A percentile compares a stretch with the other conserved stretches of the same genome.
Evolutionary conservation across 768 basidiomycete species (phyloP).

Genomic region (Coprinellus micaceus): DNA sequence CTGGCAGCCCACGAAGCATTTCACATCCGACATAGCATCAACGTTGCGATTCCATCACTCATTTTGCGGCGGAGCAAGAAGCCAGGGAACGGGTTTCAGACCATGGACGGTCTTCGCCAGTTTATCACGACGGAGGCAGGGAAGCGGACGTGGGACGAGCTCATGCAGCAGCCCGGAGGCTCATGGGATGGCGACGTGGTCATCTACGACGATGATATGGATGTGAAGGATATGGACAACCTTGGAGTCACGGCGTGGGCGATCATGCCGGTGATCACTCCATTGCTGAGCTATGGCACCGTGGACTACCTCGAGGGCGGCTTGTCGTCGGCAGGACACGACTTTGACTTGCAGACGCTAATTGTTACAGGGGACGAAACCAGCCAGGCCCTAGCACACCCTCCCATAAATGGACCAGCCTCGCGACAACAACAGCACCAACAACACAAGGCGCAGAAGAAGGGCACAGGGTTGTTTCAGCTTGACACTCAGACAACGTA

Average conservation of each 20-base stretch:
- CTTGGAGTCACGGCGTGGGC: conserved; percentile 63
- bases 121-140: conserved; percentile 81
- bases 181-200: conserved; percentile 74
- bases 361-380: conserved; percentile 38
- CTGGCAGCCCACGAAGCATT: conserved; percentile 58
- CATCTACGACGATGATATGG: conserved; percentile 78
- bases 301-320: conserved; percentile 75
- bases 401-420: not conserved
- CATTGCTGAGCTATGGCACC: conserved; percentile 51
- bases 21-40: conserved; percentile 69
- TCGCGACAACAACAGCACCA: conserved; percentile 20
- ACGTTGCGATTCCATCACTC: conserved; percentile 85
- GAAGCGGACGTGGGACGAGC: conserved; percentile 65
- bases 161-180: conserved; percentile 31
- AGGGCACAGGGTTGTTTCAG: conserved; percentile 57
- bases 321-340: conserved; percentile 55
- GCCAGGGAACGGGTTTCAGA: conserved; percentile 62
- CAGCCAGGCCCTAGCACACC: conserved; percentile 2
- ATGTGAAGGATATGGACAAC: conserved; percentile 57
- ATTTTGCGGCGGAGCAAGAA: conserved; percentile 84
- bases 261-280: conserved; percentile 58
- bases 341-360: conserved; percentile 51
- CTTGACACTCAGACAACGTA: conserved; percentile 58
- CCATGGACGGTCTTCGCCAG: conserved; percentile 66
- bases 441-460: conserved; percentile 14